Evolutionary conservation across 805 yeast genomes (phyloP).

Genomic region (Myxozyma udenii): DNA sequence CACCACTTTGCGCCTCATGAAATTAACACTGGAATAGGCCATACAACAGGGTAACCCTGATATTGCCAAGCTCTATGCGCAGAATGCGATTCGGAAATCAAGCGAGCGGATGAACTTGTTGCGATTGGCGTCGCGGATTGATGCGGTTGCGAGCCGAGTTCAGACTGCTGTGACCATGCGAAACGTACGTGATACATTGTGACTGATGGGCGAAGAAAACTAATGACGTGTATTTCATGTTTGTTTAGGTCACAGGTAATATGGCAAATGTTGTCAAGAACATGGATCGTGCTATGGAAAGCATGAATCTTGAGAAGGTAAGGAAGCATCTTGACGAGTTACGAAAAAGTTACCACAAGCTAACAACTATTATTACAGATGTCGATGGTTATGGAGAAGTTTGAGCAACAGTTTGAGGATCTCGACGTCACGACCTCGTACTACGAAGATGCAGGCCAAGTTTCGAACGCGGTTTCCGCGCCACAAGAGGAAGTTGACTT

Average conservation of each 20-base stretch:
- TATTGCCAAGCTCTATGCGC: constrained; percentile 90
- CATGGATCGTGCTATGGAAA: constrained; percentile 93
- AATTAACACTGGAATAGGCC: constrained; percentile 45
- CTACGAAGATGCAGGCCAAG: constrained; percentile 85
- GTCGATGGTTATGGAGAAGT: constrained; percentile 93
- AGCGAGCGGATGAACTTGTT: constrained; percentile 80
- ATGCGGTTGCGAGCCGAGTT: constrained; percentile 92
- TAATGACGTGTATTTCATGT: no score
- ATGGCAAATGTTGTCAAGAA: constrained; percentile 92
- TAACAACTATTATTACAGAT: constrained; percentile 41
- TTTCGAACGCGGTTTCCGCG: constrained; percentile 80
- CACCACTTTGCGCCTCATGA: no score
- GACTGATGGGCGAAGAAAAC: not conserved
- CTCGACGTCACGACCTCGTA: constrained; percentile 90
- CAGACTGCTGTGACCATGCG: constrained; percentile 99
- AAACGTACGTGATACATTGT: constrained; percentile 18
- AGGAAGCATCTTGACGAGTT: no score
- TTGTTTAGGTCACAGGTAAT: constrained; percentile 87
- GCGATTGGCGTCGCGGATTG: constrained; percentile 82
- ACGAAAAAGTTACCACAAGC: no score
- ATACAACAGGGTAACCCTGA: constrained; percentile 81
- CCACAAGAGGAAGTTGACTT: constrained; percentile 95
- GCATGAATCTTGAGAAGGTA: constrained; percentile 83
- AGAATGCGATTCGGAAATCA: constrained; percentile 88
- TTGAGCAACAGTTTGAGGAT: constrained; percentile 94